Percentiles rank a stretch among this genome's conserved stretches.
phyloP scores from a whole-genome alignment of 345 rosid species.

The Populus alba region DNA sequence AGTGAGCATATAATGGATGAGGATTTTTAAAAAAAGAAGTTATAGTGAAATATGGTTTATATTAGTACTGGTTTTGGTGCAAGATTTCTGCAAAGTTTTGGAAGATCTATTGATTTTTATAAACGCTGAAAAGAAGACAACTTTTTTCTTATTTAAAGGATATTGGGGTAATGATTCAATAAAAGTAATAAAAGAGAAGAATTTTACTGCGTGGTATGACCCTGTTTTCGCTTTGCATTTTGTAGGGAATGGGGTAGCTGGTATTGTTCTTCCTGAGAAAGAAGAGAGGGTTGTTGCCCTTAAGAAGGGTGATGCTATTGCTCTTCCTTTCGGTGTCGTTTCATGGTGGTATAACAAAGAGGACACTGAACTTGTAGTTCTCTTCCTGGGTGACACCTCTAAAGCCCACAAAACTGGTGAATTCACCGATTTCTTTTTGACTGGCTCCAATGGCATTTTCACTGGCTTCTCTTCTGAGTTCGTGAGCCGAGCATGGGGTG shows the following conservation, averaged over 20 bases:
- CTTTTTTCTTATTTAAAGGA: no score
- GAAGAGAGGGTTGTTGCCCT: constrained; percentile 79
- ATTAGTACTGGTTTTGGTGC: no score
- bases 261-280: constrained; percentile 81
- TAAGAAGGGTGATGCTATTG: constrained; percentile 84
- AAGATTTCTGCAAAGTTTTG: no score
- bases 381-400: constrained; percentile 79
- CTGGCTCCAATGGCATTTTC: constrained; percentile 76
- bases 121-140: no score
- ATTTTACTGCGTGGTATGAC: no score
- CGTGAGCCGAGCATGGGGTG: constrained; percentile 71
- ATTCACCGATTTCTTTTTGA: constrained; percentile 73
- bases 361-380: constrained; percentile 68
- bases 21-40: no score
- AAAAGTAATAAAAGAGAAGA: no score
- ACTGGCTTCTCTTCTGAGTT: constrained; percentile 77
- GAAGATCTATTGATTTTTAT: no score
- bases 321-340: constrained; percentile 82
- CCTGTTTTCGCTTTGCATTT: neutral
- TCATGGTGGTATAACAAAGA: constrained; percentile 91
- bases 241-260: constrained; percentile 75
- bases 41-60: no score
- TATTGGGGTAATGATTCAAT: no score
- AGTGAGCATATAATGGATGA: no score
- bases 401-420: constrained; percentile 73